Evolutionary conservation across 345 rosid species (phyloP).

Genomic region (Combretum micranthum): DNA sequence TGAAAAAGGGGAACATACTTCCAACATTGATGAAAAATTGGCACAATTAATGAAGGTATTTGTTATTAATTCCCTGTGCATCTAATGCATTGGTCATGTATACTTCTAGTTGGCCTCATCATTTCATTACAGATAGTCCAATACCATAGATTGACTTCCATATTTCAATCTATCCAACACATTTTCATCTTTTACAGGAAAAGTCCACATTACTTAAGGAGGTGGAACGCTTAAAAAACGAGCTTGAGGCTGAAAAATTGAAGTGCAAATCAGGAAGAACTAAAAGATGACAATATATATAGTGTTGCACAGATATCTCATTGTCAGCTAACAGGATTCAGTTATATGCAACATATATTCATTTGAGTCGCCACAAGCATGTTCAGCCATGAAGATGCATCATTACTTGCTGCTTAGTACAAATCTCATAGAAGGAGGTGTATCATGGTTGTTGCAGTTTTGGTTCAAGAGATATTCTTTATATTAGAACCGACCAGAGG

Average conservation of each 20-base stretch:
- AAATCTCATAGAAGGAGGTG: too few relatives aligned
- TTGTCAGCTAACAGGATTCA: slow-evolving; percentile 10
- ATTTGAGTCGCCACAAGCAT: slow-evolving; percentile 8
- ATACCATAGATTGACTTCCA: too few relatives aligned
- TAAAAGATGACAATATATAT: neutral
- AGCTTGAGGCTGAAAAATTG: slow-evolving; percentile 34
- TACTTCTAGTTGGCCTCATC: neutral
- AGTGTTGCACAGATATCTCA: neutral
- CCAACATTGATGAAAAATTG: slow-evolving; percentile 27
- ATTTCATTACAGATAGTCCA: neutral
- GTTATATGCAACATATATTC: slow-evolving; percentile 17
- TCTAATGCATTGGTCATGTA: neutral
- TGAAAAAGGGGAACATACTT: slow-evolving; percentile 25
- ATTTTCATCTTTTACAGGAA: slow-evolving; percentile 26
- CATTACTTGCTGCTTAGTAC: too few relatives aligned
- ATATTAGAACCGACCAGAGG: too few relatives aligned
- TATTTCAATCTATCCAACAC: too few relatives aligned
- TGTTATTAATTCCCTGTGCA: neutral
- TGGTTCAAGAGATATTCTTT: too few relatives aligned
- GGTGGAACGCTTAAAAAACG: slow-evolving; percentile 40
- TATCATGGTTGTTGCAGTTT: too few relatives aligned
- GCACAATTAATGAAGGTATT: slow-evolving; percentile 51
- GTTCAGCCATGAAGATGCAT: too few relatives aligned
- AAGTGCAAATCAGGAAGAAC: slow-evolving; percentile 26
- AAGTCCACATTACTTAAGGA: slow-evolving; percentile 38